A percentile compares a stretch with the other conserved stretches of the same genome.
Evolutionary conservation across 2,329 filamentous ascomycete species (phyloP).

Genomic region (Talaromyces piceae): DNA sequence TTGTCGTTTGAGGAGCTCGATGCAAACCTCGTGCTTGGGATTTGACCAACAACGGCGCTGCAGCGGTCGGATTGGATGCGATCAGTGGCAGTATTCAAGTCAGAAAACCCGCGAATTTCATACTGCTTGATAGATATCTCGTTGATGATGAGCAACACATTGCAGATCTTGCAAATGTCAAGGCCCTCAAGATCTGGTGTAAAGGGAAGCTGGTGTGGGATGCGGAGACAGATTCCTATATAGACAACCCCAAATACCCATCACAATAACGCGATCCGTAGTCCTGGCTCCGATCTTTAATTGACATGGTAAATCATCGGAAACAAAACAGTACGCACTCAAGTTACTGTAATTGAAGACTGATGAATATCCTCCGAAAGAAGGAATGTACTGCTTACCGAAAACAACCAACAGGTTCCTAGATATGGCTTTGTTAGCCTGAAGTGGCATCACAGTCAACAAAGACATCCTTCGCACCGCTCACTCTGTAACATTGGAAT

Average conservation of each 20-base stretch:
- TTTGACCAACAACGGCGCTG: slow-evolving; percentile 7
- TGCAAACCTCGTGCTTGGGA: background rate
- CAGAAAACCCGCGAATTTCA: slow-evolving; percentile 3
- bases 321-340: too few species aligned
- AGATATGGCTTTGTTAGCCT: too few species aligned
- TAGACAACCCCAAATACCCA: background rate
- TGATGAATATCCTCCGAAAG: too few species aligned
- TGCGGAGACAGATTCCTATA: background rate
- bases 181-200: slow-evolving; percentile 6
- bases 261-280: too few species aligned
- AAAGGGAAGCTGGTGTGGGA: slow-evolving; percentile 2
- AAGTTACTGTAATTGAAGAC: too few species aligned
- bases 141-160: background rate
- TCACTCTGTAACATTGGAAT: too few species aligned
- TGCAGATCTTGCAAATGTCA: slow-evolving; percentile 5
- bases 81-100: slow-evolving; percentile 1
- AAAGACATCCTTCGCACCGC: too few species aligned
- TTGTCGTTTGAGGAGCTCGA: slow-evolving; percentile 19
- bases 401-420: too few species aligned
- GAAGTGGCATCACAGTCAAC: too few species aligned
- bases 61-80: background rate
- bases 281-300: too few species aligned
- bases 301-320: too few species aligned
- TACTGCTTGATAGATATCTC: slow-evolving; percentile 2
- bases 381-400: too few species aligned